Base-by-base conservation (phyloP, 1,284 basidiomycete genomes). In the Ustilago esculenta region DNA sequence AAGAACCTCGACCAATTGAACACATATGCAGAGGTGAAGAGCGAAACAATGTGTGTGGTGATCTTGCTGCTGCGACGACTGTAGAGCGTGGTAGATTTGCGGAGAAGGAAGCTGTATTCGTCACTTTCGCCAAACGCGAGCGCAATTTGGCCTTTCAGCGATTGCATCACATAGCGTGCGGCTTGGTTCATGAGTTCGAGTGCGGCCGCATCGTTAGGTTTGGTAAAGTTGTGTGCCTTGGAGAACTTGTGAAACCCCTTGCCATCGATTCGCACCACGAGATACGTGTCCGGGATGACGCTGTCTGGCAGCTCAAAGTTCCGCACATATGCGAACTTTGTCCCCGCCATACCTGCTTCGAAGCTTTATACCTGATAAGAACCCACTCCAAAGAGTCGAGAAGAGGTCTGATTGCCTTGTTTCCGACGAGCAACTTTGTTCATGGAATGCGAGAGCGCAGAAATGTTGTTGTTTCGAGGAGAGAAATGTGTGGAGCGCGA, bases 171-270 rank as follows among this genome's bases (percentile, higher is more conserved):
- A 39, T 88, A 85, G 67, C 85, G 85, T 0, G 96, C 95, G 0
- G 94, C 92, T 56, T 87, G 86, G 80, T 99, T 94, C 95, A 98
- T 98, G 35, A 98, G 86, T 66, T 89, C 83, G 7, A 99, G 85
- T 0, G 94, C 95, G 17, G 88, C 86, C 32, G 86, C 83, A 82
- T 99, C 95, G 83, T 98, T 99, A 0, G 95, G 95, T 79, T 98
- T 99, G 24, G 83, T 81, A 79, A 98, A 98, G 0, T 81, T 78
- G 79, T 98, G 94, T 15, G 85, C 85, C 17, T 91, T 89, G 0
- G 93, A 92, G 81, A 98, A 92, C 91, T 90, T 89, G 84, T 98
- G 94, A 81, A 99, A 99, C 0, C 91, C 90, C 75, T 93, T 92
- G 0, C 95, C 95, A 79, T 99, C 95, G 39, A 99, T 84, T 4